A percentile compares a stretch with the other conserved stretches of the same genome.
Evolutionary conservation across 306 rosid genomes (phyloP).

Genomic region (Vachellia pachyceras): DNA sequence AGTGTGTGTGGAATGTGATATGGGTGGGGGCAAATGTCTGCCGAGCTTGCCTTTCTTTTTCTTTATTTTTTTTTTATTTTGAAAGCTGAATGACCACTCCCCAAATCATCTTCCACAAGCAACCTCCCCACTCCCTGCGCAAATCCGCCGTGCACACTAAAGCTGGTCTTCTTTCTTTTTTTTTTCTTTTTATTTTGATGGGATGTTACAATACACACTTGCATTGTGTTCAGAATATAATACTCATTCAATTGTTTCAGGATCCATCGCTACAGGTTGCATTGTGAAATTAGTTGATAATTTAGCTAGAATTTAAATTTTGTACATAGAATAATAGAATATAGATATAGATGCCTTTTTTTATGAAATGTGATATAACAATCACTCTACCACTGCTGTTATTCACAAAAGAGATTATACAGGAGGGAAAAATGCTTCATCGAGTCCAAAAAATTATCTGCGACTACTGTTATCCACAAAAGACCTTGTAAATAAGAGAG

Average conservation of each 20-base stretch:
- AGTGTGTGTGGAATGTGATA: too few relatives aligned
- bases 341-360: not conserved
- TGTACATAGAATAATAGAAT: not conserved
- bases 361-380: conserved; percentile 24
- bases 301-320: not conserved
- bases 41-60: too few relatives aligned
- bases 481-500: conserved; percentile 88
- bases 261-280: too few relatives aligned
- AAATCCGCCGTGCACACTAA: too few relatives aligned
- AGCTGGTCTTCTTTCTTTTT: too few relatives aligned
- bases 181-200: too few relatives aligned
- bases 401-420: conserved; percentile 58
- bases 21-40: too few relatives aligned
- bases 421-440: conserved; percentile 26
- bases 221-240: not conserved
- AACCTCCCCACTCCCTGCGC: too few relatives aligned
- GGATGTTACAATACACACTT: too few relatives aligned
- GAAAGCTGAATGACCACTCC: too few relatives aligned
- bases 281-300: not conserved
- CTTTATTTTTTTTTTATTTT: too few relatives aligned
- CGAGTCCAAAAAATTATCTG: conserved; percentile 26
- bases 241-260: not conserved
- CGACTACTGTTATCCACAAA: conserved; percentile 54
- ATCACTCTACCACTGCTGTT: conserved; percentile 38
- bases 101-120: too few relatives aligned